Evolutionary conservation across 2,329 filamentous ascomycete genomes (phyloP), one percentile per base, ranked within the genome.

Genomic region (Chalara sp.): DNA sequence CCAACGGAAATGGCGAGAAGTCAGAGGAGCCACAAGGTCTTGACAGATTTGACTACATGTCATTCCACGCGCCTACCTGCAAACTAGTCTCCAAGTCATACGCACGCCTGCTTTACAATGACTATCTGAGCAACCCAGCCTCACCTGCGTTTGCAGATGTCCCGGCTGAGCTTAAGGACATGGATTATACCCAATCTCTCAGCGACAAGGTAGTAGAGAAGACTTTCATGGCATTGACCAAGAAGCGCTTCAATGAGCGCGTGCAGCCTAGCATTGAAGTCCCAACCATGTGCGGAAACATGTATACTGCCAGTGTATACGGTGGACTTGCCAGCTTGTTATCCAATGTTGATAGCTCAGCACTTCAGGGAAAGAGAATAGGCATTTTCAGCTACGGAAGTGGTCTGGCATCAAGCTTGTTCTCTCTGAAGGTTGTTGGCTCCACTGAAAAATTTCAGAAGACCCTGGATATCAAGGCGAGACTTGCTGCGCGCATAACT

Each of bases 31-130:
- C 60, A 13, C 59, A 67, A 45, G 61, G 65, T 13, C 72, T 93
- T 53, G 87, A 92, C 70, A 84, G 86, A 65, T 93, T 93, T 69
- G 87, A 92, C 71, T 88, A 89, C 74, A 71, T 93, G 67, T 71
- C 83, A 54, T 93, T 91, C 82, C 88, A 93, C 70, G 79, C 88
- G 13, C 88, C 88, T 40, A 92, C 84, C 57, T 93, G 88, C 84
- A 93, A 93, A 76, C 78, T 90, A 52, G 88, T 93, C 55, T 76
- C 86, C 66, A 93, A 93, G 75, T 90, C 86, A 13, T 93, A 90
- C 67, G 88, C 81, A 53, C 86, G 88, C 59, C 77, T 93, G 58
- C 76, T 92, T 52, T 93, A 93, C 79, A 89, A 92, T 68, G 88
- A 93, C 73, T 93, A 86, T 76, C 77, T 92, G 35, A 73, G 74